Base-by-base conservation (phyloP, 1,284 basidiomycete species). In the Wallemia ichthyophaga region DNA sequence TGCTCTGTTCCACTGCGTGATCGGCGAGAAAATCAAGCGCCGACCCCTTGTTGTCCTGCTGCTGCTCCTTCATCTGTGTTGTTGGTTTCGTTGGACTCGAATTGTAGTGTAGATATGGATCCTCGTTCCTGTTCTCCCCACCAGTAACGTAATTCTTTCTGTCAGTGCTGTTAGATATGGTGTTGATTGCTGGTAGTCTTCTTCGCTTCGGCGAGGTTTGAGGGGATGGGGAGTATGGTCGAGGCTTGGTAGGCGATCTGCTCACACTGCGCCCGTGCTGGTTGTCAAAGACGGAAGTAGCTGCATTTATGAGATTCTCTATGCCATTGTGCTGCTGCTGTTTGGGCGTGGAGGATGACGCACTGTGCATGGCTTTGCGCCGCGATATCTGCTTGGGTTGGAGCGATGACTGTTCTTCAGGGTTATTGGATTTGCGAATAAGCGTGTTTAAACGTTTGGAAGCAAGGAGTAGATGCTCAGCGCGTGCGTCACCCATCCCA, bases 401-500 rank as follows among this genome's bases (percentile, higher is more conserved):
- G 31, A 7, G 37, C 58, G 26, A 59, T 53, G 1, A 61, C 17
- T n/a, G 57, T 48, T 27, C 25, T 25, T 56, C 15, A 5, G 24
- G 27, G 17, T 56, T 27, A 9, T 26, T 59, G 11, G 61, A 56
- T 31, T 62, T 61, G 11, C 64, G 53, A 17, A 61, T 58, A 25
- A 65, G 56, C 37, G 61, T 60, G 15, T 54, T 57, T 59, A 61
- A 58, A 26, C n/a, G 61, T 63, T 62, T 67, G 55, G 68, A 68
- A 1, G 71, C 70, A 9, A 69, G 65, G 33, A 72, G 64, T 17
- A 72, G 65, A 48, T 70, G 69, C 60, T 72, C 71, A 11, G 71
- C 65, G 60, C 70, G 69, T 55, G 71, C 71, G 62, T 72, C 71
- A 27, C 70, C 71, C 67, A 72, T 69, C 13, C 55, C 55, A 21